Evolutionary conservation across 495 filamentous ascomycete species (phyloP).

Genomic region (Neurospora cerealis): DNA sequence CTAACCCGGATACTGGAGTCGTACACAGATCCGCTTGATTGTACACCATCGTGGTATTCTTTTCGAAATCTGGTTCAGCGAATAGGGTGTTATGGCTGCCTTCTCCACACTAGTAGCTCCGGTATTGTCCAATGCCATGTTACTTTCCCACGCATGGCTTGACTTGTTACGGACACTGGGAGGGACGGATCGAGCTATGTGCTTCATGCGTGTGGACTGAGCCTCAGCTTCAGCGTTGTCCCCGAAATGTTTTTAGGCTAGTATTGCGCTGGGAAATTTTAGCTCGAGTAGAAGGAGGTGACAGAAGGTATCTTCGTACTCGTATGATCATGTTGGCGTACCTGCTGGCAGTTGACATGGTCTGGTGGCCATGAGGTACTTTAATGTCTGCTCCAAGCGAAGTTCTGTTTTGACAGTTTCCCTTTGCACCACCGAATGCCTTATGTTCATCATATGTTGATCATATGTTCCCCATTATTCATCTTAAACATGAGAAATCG

Average conservation of each 20-base stretch:
- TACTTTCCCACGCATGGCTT: neutral
- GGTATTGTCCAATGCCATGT: neutral
- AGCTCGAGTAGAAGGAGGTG: neutral
- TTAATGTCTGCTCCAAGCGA: neutral
- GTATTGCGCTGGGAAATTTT: neutral
- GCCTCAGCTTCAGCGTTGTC: neutral
- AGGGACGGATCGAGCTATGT: neutral
- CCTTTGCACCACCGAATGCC: neutral
- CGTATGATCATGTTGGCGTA: neutral
- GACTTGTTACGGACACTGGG: neutral
- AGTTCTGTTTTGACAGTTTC: neutral
- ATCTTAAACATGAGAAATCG: neutral
- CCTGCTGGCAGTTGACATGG: neutral
- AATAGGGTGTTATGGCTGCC: neutral
- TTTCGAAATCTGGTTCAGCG: neutral
- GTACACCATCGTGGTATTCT: neutral
- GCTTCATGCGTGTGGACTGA: neutral
- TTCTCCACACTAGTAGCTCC: neutral
- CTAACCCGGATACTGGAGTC: neutral
- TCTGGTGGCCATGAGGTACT: neutral
- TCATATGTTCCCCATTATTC: fast-evolving
- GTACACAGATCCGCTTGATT: neutral
- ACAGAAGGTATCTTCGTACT: neutral
- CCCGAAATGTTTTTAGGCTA: neutral
- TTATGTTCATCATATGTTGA: neutral